A percentile compares a stretch with the other conserved stretches of the same genome.
phyloP scores from a whole-genome alignment of 139 green algal genomes.

The Picochlorum sp. region DNA sequence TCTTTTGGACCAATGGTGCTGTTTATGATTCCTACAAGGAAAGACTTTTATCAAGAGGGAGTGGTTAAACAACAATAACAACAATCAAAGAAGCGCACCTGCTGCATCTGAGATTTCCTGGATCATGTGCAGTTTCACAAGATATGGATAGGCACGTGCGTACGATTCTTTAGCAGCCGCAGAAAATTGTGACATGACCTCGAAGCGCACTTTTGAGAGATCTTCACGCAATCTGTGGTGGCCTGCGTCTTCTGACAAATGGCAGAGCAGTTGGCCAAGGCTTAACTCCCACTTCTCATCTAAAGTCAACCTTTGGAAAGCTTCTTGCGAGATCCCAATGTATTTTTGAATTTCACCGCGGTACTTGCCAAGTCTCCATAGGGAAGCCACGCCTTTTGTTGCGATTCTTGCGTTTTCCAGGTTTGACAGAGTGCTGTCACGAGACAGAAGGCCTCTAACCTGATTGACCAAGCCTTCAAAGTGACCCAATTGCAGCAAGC shows the following conservation, averaged over 20 bases:
- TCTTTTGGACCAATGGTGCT: conserved; percentile 20
- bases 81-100: conserved; percentile 7
- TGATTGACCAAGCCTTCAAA: conserved; percentile 63
- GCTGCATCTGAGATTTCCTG: conserved; percentile 39
- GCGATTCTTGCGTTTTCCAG: conserved; percentile 36
- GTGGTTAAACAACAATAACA: not conserved
- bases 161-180: conserved; percentile 82
- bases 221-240: not conserved
- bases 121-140: conserved; percentile 83
- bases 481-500: conserved; percentile 71
- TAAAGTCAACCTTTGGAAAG: conserved; percentile 14
- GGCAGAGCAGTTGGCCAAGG: conserved; percentile 49
- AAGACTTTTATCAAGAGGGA: not conserved
- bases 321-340: conserved; percentile 19
- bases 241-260: conserved; percentile 31
- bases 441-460: conserved; percentile 45
- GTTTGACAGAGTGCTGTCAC: not conserved
- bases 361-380: conserved; percentile 20
- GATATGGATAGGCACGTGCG: conserved; percentile 71
- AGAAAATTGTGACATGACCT: conserved; percentile 62
- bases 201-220: conserved; percentile 37
- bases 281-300: conserved; percentile 58
- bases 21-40: no score
- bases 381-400: conserved; percentile 39
- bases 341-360: conserved; percentile 62